phyloP scores from a whole-genome alignment of 768 basidiomycete genomes.

The Psilocybe tampanensis region DNA sequence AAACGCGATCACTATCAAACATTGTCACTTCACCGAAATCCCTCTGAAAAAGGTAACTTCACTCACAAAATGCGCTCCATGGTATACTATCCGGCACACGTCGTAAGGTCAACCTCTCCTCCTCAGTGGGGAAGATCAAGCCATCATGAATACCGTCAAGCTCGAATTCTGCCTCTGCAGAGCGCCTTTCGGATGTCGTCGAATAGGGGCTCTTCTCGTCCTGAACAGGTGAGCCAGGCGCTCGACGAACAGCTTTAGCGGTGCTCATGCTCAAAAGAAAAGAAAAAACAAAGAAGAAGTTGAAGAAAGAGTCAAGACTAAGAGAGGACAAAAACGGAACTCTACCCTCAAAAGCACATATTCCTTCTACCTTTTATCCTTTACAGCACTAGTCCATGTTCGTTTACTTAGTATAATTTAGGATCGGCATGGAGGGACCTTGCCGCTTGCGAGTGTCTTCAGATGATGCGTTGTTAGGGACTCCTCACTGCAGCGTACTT shows the following conservation, averaged over 20 bases:
- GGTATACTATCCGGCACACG: slow-evolving; percentile 62
- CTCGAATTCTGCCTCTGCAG: slow-evolving; percentile 45
- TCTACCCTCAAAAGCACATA: too few species aligned
- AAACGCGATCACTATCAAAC: slow-evolving; percentile 56
- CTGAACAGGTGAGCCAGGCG: neutral
- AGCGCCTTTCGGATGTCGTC: neutral
- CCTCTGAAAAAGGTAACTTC: slow-evolving; percentile 19
- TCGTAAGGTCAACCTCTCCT: slow-evolving; percentile 59
- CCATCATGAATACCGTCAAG: slow-evolving; percentile 46
- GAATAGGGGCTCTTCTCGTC: neutral
- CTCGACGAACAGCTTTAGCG: neutral
- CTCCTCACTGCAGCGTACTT: too few species aligned
- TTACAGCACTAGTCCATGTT: neutral
- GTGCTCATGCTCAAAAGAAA: neutral
- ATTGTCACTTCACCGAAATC: slow-evolving; percentile 21
- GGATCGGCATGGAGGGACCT: too few species aligned
- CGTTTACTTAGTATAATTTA: neutral
- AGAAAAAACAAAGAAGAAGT: too few species aligned
- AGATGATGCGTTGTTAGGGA: too few species aligned
- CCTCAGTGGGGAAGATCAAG: slow-evolving; percentile 63
- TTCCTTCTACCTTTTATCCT: neutral
- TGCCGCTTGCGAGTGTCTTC: too few species aligned
- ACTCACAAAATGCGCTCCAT: slow-evolving; percentile 56
- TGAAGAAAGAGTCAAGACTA: too few species aligned
- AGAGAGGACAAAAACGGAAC: too few species aligned